Base-by-base conservation (phyloP, 1,139 yeast species). In the Suhomyces panamericanus region DNA sequence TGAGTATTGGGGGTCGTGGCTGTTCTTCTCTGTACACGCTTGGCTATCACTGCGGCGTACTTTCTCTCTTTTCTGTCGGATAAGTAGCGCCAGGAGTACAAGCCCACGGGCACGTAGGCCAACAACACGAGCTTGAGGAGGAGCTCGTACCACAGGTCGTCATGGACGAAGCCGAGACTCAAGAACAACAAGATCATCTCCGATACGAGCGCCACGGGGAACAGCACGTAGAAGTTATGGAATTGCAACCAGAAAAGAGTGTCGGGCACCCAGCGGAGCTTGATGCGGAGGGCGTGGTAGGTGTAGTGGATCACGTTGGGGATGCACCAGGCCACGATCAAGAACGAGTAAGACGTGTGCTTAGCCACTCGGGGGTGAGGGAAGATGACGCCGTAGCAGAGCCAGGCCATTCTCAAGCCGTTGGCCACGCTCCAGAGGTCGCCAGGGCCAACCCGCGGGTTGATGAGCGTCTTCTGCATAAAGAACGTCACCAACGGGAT, bases 161-260 rank as follows among this genome's bases (percentile, higher is more conserved):
- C 75, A 6, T 66, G 63, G 6, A 70, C 74, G 49, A 72, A 72
- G 32, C 70, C 74, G 42, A 80, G 64, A 45, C 81, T 72, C 47
- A 82, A 64, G 49, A 83, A 75, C 8, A 78, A 54, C 46, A 81
- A 60, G n/a, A 72, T 62, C 66, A 81, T 73, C 58, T 83, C 88
- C 35, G 82, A 69, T 1, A 67, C 50, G 17, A 74, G 58, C 2
- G 76, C 59, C 4, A 75, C 22, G 0, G 87, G 86, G 52, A 73
- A 69, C 12, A 76, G 61, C 4, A 79, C 17, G 48, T 67, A 70
- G 51, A 67, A 70, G 44, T 69, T 64, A 42, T 73, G 57, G 50
- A 67, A 72, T 56, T 77, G 72, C 31, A 73, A 53, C 66, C 73
- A 64, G 39, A 66, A 60, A 20, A 75, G 56, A 57, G 66, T 62